Conservation (phyloP, 495 filamentous ascomycete genomes). For the Trichoderma virens region DNA sequence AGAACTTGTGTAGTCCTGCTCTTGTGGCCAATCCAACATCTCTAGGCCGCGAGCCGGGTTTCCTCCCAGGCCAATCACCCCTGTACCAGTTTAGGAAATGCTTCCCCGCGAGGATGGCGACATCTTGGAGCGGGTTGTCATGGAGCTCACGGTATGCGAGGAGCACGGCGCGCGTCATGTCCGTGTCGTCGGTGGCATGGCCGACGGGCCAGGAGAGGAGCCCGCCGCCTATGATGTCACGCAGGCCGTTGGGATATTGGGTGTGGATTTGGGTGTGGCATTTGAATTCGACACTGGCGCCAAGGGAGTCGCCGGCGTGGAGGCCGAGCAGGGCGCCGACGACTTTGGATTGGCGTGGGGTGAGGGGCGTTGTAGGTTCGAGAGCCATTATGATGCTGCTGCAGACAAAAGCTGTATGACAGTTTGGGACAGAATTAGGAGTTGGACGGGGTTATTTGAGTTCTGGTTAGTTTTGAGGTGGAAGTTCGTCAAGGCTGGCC, state of each 20-base stretch:
- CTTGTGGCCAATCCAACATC: constrained; percentile 10
- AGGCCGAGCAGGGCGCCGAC: constrained; percentile 27
- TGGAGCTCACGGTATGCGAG: constrained; percentile 18
- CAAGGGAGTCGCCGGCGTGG: constrained; percentile 28
- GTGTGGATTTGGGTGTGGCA: constrained; percentile 17
- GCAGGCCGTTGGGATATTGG: constrained; percentile 15
- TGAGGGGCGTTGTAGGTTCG: not conserved
- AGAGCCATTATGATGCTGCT: not conserved
- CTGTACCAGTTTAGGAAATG: constrained; percentile 3
- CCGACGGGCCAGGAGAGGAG: constrained; percentile 22
- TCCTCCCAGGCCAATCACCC: constrained; percentile 8
- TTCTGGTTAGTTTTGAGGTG: too few relatives aligned
- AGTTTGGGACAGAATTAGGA: not conserved
- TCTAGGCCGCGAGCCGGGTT: constrained; percentile 5
- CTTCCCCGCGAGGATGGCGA: not conserved
- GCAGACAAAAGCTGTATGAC: not conserved
- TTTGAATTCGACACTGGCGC: constrained; percentile 25
- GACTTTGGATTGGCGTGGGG: constrained; percentile 8
- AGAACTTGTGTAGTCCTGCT: not conserved
- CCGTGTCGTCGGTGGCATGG: constrained; percentile 12
- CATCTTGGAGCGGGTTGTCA: not conserved
- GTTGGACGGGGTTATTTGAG: too few relatives aligned
- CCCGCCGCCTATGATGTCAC: constrained; percentile 24
- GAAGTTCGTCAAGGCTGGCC: not conserved
- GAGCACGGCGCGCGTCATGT: constrained; percentile 11